Conservation (phyloP, 1,284 basidiomycete genomes). For the Stereum hirsutum region DNA sequence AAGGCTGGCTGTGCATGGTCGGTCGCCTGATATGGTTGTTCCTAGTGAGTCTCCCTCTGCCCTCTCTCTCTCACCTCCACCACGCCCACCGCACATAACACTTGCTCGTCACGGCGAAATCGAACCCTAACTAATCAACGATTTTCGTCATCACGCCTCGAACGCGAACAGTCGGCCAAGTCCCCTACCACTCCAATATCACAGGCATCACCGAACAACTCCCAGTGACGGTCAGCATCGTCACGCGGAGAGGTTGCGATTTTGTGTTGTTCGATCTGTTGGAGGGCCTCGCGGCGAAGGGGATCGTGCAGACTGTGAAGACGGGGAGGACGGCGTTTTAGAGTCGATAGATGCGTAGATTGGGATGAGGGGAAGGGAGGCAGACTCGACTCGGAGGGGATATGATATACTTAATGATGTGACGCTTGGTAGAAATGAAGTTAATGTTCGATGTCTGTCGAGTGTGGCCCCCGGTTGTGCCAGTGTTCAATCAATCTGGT, state of each 20-base stretch:
- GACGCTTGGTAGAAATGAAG: background rate
- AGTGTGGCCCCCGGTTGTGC: no score
- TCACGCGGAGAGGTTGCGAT: constrained; percentile 29
- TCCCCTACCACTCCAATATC: constrained; percentile 30
- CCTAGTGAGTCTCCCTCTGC: constrained; percentile 17
- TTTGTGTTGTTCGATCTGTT: constrained; percentile 30
- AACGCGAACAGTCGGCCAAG: constrained; percentile 24
- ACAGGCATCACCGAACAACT: constrained; percentile 27
- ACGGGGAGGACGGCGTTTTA: constrained; percentile 19
- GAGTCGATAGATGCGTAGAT: background rate
- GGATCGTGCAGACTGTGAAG: constrained; percentile 19
- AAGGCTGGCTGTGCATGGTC: constrained; percentile 21
- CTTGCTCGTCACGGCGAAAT: no score
- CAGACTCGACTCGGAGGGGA: no score
- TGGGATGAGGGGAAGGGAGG: no score
- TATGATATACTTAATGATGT: background rate
- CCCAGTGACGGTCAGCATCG: constrained; percentile 29
- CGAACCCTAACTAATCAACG: no score
- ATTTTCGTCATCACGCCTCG: background rate
- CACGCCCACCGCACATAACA: background rate
- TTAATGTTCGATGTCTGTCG: no score
- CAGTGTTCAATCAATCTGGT: no score
- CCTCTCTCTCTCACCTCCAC: background rate
- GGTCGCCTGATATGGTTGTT: constrained; percentile 29
- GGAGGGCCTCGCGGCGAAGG: constrained; percentile 23